These are phyloP conservation scores for Ustilago xerochloae DNA, from an alignment of 1,284 basidiomycete species.

Conservation along the genomic window DNA sequence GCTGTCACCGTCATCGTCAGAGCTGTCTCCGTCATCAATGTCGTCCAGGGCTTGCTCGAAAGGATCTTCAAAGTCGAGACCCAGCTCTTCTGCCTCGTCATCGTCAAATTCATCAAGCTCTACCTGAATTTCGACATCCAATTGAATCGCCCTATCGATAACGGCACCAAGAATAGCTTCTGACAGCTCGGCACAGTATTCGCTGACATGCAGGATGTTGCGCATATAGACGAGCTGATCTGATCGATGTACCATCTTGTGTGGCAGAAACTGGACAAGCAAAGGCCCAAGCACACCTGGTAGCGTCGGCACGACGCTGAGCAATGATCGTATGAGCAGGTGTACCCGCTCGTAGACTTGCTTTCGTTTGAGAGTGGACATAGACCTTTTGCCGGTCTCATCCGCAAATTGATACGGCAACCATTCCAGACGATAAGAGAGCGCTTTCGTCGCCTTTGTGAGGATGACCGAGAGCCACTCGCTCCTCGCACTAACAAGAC, in stretches of 20 bases:
- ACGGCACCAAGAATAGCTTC: slow-evolving; percentile 86
- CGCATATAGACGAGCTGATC: slow-evolving; percentile 90
- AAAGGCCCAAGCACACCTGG: slow-evolving; percentile 77
- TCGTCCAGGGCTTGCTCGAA: slow-evolving; percentile 79
- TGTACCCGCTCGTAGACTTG: slow-evolving; percentile 89
- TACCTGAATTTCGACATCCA: slow-evolving; percentile 97
- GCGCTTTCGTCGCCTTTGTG: slow-evolving; percentile 81
- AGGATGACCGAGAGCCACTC: slow-evolving; percentile 90
- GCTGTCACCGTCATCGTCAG: slow-evolving; percentile 71
- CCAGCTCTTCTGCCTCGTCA: slow-evolving; percentile 61
- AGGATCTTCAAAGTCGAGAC: slow-evolving; percentile 76
- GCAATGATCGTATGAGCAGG: slow-evolving; percentile 82
- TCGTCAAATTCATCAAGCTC: slow-evolving; percentile 89
- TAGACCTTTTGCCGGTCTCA: slow-evolving; percentile 22
- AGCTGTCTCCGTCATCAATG: slow-evolving; percentile 71
- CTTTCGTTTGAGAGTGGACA: slow-evolving; percentile 71
- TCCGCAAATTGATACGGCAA: slow-evolving; percentile 47
- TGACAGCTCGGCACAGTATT: slow-evolving; percentile 88
- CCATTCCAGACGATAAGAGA: slow-evolving; percentile 69
- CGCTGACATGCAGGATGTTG: slow-evolving; percentile 84
- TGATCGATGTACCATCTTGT: slow-evolving; percentile 86
- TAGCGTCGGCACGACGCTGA: slow-evolving; percentile 78
- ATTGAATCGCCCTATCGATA: slow-evolving; percentile 89
- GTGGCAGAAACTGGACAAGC: slow-evolving; percentile 85
- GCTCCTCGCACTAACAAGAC: slow-evolving; percentile 90